Conservation (phyloP, 2,329 filamentous ascomycete species). For the Aspergillus nomiae region DNA sequence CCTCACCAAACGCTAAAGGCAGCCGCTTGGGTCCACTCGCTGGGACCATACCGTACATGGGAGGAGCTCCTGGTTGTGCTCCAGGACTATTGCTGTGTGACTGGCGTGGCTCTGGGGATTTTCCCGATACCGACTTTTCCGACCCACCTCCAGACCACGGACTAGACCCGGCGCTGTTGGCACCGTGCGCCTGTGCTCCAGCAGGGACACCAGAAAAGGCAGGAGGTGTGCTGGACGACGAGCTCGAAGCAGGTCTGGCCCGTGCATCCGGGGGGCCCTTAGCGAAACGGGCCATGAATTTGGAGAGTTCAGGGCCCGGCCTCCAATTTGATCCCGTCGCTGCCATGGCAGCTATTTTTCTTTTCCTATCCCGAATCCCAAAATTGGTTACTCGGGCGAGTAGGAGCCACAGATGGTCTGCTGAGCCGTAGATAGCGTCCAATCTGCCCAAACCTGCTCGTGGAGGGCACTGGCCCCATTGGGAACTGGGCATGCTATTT, state of each 20-base stretch:
- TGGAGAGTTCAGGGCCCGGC: conserved; percentile 53
- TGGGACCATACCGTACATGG: conserved; percentile 54
- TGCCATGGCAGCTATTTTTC: conserved; percentile 72
- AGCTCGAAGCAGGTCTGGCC: conserved; percentile 10
- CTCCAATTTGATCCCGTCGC: conserved; percentile 60
- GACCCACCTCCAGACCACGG: conserved; percentile 13
- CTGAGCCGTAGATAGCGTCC: conserved; percentile 82
- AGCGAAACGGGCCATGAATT: conserved; percentile 37
- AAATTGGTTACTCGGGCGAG: conserved; percentile 80
- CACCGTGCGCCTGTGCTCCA: conserved; percentile 8
- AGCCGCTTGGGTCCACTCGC: conserved; percentile 42
- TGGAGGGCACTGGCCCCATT: conserved; percentile 86
- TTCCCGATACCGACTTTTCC: conserved; percentile 3
- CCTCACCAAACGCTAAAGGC: conserved; percentile 57
- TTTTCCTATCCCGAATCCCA: conserved; percentile 70
- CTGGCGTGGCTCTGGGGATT: conserved; percentile 11
- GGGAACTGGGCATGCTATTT: conserved; percentile 72
- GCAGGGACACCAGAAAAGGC: conserved; percentile 14
- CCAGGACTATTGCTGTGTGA: conserved; percentile 13
- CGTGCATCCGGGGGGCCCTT: conserved; percentile 12
- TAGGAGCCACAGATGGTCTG: conserved; percentile 82
- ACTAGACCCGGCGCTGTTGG: conserved; percentile 11
- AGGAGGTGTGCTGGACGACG: conserved; percentile 1
- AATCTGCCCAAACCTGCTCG: conserved; percentile 75
- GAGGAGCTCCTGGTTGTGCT: conserved; percentile 29